These are phyloP conservation scores for Tinospora cordifolia DNA, from an alignment of 164 flowering plant species.

Conservation along the genomic window DNA sequence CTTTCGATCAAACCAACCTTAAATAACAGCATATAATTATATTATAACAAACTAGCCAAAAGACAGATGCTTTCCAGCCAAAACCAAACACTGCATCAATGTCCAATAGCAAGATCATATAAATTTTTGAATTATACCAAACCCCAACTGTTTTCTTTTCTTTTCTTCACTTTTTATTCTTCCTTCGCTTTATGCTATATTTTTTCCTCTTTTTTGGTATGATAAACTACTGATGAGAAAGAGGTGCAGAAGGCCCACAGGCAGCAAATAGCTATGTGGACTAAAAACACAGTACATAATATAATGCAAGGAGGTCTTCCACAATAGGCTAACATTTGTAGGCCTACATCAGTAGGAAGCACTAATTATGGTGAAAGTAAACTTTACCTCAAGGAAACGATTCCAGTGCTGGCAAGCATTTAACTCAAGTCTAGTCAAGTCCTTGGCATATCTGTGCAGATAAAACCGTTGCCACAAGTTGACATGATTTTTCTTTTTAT, in stretches of 20 bases:
- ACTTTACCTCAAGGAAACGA: slow-evolving; percentile 81
- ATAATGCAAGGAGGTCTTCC: neutral
- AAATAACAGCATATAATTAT: too few relatives aligned
- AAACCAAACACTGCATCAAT: neutral
- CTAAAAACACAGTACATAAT: neutral
- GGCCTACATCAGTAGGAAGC: neutral
- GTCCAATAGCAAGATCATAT: neutral
- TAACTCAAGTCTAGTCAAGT: slow-evolving; percentile 60
- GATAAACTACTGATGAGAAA: neutral
- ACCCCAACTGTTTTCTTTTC: neutral
- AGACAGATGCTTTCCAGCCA: neutral
- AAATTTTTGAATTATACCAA: neutral
- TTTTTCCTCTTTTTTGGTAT: neutral
- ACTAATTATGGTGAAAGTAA: neutral
- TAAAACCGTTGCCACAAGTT: slow-evolving; percentile 2
- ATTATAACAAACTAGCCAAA: neutral
- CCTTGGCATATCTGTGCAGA: slow-evolving; percentile 54
- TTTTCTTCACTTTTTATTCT: neutral
- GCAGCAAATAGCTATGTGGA: neutral
- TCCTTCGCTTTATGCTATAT: too few relatives aligned
- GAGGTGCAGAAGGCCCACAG: slow-evolving; percentile 1
- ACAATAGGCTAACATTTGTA: neutral
- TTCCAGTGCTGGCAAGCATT: slow-evolving; percentile 73
- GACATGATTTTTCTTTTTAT: neutral
- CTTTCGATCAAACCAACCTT: neutral